Base-by-base conservation (phyloP, 805 yeast species). In the Candida sithepensis region DNA sequence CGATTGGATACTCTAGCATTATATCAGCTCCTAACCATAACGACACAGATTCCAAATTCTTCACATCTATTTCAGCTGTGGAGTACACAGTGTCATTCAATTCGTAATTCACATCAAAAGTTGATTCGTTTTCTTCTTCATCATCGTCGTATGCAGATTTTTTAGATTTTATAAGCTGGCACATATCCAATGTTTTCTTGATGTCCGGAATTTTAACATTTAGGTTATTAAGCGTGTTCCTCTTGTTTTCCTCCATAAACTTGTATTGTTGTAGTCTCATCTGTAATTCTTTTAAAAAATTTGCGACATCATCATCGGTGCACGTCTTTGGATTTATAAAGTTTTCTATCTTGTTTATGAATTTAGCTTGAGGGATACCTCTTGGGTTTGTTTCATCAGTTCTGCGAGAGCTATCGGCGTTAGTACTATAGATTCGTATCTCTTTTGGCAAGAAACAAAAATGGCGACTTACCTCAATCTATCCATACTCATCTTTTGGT, bases 21-120 rank as follows among this genome's bases (percentile, higher is more conserved):
- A 92, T 91, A 57, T 90, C 96, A 0, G 99, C 99, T 10, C 99
- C 99, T n/a, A 94, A 75, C 99, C 99, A 94, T 42, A 94, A 72
- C 53, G 82, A 82, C 1, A 94, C 98, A 2, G 70, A 65, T 22
- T 77, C 66, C 44, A 77, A 63, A 24, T 77, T 78, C 32, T 82
- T 72, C 22, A 81, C 76, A 36, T 79, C 80, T 28, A 94, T 73
- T 33, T 73, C 74, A 0, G 99, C 99, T 48, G 81, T 81, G 7
- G 97, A 86, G 64, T 81, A 92, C 37, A 94, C 74, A 0, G 99
- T 92, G 61, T 94, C 98, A 66, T 94, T 92, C 60, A 94, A 76
- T 66, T 91, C 97, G 63, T 88, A 94, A 63, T 86, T 85, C n/a
- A 90, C 81, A 44, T 79, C 83, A 32, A 87, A 67, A n/a, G 67